Evolutionary conservation across 148 eudicot genomes (phyloP).

Genomic region (Rhododendron ovatum): DNA sequence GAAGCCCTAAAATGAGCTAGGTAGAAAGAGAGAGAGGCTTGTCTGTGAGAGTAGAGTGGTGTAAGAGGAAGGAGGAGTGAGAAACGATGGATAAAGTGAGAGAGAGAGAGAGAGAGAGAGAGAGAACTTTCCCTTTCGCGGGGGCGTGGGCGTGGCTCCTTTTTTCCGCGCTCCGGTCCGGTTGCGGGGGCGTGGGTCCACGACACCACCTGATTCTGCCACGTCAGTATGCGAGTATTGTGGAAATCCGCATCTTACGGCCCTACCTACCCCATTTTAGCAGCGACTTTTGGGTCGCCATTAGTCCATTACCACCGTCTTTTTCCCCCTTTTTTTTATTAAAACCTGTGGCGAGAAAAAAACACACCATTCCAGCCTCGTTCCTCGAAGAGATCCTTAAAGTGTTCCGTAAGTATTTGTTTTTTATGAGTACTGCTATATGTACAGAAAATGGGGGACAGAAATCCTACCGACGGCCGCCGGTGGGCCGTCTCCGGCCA

Average conservation of each 20-base stretch:
- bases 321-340: too few relatives aligned
- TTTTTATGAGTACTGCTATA: too few relatives aligned
- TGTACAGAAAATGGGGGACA: too few relatives aligned
- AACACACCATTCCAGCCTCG: too few relatives aligned
- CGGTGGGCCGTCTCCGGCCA: too few relatives aligned
- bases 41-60: not conserved
- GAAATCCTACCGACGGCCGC: too few relatives aligned
- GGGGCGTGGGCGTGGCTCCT: not conserved
- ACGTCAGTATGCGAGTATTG: not conserved
- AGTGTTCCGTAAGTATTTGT: too few relatives aligned
- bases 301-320: too few relatives aligned
- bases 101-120: not conserved
- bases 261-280: not conserved
- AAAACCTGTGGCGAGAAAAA: too few relatives aligned
- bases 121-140: conserved; percentile 12
- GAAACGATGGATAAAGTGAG: not conserved
- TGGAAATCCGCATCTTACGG: not conserved
- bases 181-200: not conserved
- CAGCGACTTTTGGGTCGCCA: not conserved
- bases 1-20: not conserved
- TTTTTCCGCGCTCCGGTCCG: not conserved
- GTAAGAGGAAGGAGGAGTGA: not conserved
- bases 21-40: not conserved
- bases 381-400: too few relatives aligned
- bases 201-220: conserved; percentile 3